Evolutionary conservation across 2,329 filamentous ascomycete species (phyloP).

Genomic region (Monilinia laxa): DNA sequence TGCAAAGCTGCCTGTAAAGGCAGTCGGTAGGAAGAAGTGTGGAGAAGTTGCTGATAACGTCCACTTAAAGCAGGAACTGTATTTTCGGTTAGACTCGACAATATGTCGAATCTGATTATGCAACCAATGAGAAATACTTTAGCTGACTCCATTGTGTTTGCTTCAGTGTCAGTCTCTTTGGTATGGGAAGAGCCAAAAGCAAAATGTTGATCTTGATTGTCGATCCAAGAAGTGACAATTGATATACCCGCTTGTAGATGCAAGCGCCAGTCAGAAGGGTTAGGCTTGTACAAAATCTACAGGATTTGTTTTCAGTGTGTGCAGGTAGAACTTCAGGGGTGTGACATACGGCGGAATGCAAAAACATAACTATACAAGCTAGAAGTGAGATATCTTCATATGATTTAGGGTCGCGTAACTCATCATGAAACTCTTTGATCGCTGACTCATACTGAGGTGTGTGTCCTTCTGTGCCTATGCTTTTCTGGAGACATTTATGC

Average conservation of each 20-base stretch:
- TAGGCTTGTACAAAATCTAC: too few relatives aligned
- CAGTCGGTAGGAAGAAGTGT: background rate
- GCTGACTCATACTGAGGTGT: too few relatives aligned
- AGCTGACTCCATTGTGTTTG: background rate
- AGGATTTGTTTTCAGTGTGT: too few relatives aligned
- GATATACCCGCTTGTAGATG: background rate
- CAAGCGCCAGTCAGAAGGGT: background rate
- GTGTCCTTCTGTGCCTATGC: too few relatives aligned
- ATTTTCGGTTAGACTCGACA: slow-evolving; percentile 1
- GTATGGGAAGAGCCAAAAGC: too few relatives aligned
- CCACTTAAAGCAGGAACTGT: background rate
- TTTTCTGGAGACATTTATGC: too few relatives aligned
- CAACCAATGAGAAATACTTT: background rate
- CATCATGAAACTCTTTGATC: too few relatives aligned
- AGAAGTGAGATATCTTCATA: too few relatives aligned
- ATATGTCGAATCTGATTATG: background rate
- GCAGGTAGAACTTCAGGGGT: too few relatives aligned
- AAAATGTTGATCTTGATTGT: background rate
- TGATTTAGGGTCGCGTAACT: too few relatives aligned
- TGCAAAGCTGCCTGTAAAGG: background rate
- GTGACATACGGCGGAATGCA: too few relatives aligned
- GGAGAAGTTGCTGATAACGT: background rate
- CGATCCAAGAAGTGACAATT: slow-evolving; percentile 1
- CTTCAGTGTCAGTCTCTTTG: background rate
- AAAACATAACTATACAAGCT: too few relatives aligned